phyloP scores from a whole-genome alignment of 768 basidiomycete species.

The Kwoniella dejecticola region DNA sequence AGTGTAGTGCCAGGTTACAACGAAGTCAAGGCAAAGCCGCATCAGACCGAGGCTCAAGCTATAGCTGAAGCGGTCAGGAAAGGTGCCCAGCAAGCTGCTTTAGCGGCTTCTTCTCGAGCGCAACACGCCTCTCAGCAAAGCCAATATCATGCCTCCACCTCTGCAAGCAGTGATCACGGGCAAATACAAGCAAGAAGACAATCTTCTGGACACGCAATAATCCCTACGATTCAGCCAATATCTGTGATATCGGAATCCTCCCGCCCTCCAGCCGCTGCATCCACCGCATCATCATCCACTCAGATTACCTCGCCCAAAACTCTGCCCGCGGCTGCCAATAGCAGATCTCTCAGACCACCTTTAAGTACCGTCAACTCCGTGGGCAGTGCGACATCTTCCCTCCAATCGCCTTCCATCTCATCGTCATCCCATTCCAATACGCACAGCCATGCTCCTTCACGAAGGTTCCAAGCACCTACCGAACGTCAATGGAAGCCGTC shows the following conservation, averaged over 20 bases:
- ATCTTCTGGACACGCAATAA: conserved; percentile 1
- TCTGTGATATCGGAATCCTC: not conserved
- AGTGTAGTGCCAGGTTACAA: not conserved
- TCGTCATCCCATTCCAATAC: conserved; percentile 10
- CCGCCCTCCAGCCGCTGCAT: no score
- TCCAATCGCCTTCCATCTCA: conserved; percentile 18
- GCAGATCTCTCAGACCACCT: conserved; percentile 27
- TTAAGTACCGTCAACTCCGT: conserved; percentile 19
- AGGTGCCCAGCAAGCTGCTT: conserved; percentile 17
- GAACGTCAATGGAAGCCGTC: conserved; percentile 44
- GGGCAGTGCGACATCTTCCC: conserved; percentile 18
- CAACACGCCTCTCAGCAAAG: not conserved
- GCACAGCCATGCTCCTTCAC: conserved; percentile 8
- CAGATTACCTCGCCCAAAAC: not conserved
- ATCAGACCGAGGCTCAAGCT: conserved; percentile 46
- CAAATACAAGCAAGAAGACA: conserved; percentile 5
- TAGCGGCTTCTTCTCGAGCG: conserved; percentile 5
- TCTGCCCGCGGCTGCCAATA: not conserved
- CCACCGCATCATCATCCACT: no score
- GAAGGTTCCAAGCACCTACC: conserved; percentile 24
- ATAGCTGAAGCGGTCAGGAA: conserved; percentile 37
- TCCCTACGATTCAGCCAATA: conserved; percentile 6
- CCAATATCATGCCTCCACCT: not conserved
- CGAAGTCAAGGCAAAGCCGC: not conserved
- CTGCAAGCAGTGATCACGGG: not conserved